These are phyloP conservation scores for Pestalotiopsis sp. DNA, from an alignment of 2,329 filamentous ascomycete species.

Conservation along the genomic window DNA sequence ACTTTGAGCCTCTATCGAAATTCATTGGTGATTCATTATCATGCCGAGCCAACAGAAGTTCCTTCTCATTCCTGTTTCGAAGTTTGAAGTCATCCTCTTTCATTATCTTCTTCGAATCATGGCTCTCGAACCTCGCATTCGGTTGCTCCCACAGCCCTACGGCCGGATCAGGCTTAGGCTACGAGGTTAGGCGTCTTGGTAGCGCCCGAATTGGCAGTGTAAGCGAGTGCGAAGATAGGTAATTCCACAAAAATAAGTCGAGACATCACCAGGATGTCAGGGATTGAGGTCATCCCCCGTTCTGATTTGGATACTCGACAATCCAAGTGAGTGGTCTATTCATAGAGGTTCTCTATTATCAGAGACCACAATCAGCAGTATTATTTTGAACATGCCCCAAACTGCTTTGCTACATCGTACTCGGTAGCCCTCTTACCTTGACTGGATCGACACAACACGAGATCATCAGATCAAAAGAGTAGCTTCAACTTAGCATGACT, in stretches of 20 bases:
- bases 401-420: too few relatives aligned
- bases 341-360: too few relatives aligned
- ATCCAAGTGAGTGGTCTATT: too few relatives aligned
- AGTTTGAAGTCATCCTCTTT: neutral
- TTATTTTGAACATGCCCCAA: too few relatives aligned
- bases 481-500: neutral
- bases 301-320: too few relatives aligned
- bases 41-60: neutral
- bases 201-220: neutral
- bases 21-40: neutral
- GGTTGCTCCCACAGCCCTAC: neutral
- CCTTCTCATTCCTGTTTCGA: neutral
- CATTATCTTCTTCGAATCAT: neutral
- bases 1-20: neutral
- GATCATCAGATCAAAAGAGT: too few relatives aligned
- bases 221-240: neutral
- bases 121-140: neutral
- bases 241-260: neutral
- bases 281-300: neutral
- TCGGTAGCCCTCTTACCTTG: too few relatives aligned
- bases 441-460: too few relatives aligned
- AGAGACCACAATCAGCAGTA: too few relatives aligned
- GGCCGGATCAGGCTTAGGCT: neutral
- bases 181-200: neutral
- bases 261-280: neutral